These are phyloP conservation scores for Auxenochlorella protothecoides DNA, from an alignment of 139 green algal species.

Conservation along the genomic window DNA sequence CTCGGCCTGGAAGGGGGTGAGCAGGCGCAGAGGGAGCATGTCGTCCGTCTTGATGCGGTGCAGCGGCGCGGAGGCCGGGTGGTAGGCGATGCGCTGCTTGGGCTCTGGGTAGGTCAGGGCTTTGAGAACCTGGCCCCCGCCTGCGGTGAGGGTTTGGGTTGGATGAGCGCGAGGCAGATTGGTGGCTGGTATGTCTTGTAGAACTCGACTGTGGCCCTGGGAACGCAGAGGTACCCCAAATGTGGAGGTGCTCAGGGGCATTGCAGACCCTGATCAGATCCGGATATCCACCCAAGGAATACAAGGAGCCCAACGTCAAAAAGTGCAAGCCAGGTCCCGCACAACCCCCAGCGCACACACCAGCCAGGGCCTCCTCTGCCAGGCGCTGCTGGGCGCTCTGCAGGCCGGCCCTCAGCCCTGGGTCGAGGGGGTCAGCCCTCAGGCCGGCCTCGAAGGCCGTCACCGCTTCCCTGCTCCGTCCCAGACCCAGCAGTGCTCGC, in stretches of 20 bases:
- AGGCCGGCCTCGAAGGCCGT: conserved; percentile 31
- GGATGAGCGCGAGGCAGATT: too few species aligned
- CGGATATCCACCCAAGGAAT: too few species aligned
- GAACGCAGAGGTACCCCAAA: too few species aligned
- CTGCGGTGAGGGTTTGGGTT: too few species aligned
- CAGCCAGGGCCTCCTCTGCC: too few species aligned
- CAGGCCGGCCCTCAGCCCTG: conserved; percentile 35
- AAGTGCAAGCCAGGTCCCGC: too few species aligned
- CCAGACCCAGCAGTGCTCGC: conserved; percentile 41
- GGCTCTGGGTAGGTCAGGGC: conserved; percentile 39
- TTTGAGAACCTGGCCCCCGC: conserved; percentile 8
- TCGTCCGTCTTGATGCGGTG: conserved; percentile 46
- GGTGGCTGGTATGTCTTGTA: too few species aligned
- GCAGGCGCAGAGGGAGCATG: conserved; percentile 43
- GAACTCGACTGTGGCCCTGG: too few species aligned
- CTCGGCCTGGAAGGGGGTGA: conserved; percentile 67
- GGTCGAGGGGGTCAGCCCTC: conserved; percentile 41
- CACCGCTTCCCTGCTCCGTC: conserved; percentile 22
- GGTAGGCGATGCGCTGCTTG: conserved; percentile 35
- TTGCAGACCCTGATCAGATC: too few species aligned
- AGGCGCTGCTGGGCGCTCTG: conserved; percentile 37
- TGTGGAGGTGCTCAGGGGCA: too few species aligned
- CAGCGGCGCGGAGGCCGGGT: conserved; percentile 38
- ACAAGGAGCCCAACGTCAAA: too few species aligned
- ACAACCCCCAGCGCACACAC: too few species aligned